Base-by-base conservation (phyloP, 495 filamentous ascomycete species). In the Jackrogersella minutella region DNA sequence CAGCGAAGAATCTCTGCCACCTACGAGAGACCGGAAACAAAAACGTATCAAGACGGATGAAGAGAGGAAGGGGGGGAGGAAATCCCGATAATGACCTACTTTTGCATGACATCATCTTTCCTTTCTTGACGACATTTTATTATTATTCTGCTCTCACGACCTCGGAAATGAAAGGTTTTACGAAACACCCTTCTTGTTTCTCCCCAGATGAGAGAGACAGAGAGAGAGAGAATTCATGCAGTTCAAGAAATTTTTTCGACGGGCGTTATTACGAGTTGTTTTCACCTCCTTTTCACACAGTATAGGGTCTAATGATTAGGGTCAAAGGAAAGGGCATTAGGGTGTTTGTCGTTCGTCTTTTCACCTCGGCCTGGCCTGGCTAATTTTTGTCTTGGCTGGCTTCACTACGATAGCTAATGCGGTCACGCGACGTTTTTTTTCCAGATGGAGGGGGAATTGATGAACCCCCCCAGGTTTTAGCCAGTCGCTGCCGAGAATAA, bases 21-120 rank as follows among this genome's bases (percentile, higher is more conserved):
- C 16, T 13, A 11, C 16, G 19, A 19, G 22, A 30, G 51, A 47
- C 28, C 17, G 30, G 16, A 56, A 22, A 49, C 17, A 43, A 34
- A 62, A 30, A 24, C 5, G 73, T 51, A 52, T 13, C 47, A 16
- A 73, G 57, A 73, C 69, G 46, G 66, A 76, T 68, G 51, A 71
- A 30, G 14, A 62, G 30, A 37, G 30, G 58, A 53, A 31, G 41
- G 24, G 39, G 22, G 41, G 31, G 53, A 44, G 28, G 44, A 30
- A 56, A 58, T 57, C 60, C 41, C 31, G 55, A 58, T 58, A 69
- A 70, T 64, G 74, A 71, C 46, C 39, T 39, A 62, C 53, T 56
- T 52, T 64, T 65, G 55, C 74, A 75, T 71, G 73, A 75, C 73
- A 69, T 16, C 44, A 62, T 14, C 21, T 53, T 62, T 54, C 9